Evolutionary conservation across 2,329 filamentous ascomycete species (phyloP).

Genomic region (Beauveria bassiana): DNA sequence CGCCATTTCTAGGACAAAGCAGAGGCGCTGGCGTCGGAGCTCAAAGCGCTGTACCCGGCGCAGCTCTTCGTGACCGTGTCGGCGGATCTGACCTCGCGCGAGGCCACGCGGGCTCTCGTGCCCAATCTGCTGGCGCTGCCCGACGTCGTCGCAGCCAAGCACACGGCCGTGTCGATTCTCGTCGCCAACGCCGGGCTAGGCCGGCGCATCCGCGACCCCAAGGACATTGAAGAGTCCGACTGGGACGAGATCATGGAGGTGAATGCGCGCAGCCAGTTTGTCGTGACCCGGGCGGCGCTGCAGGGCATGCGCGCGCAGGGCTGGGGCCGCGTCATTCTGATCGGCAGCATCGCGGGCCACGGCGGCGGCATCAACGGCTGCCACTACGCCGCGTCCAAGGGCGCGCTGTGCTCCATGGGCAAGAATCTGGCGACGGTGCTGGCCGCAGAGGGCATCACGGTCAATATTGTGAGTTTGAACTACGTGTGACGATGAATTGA

Average conservation of each 20-base stretch:
- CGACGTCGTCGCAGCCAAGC: slow-evolving; percentile 15
- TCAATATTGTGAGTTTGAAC: slow-evolving; percentile 37
- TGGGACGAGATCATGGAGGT: slow-evolving; percentile 56
- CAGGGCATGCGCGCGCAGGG: slow-evolving; percentile 50
- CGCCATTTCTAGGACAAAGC: slow-evolving; percentile 21
- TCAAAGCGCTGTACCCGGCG: slow-evolving; percentile 17
- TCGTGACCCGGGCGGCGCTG: slow-evolving; percentile 52
- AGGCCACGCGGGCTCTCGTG: slow-evolving; percentile 18
- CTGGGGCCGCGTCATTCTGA: slow-evolving; percentile 58
- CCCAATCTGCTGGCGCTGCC: slow-evolving; percentile 14
- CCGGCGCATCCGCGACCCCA: slow-evolving; percentile 46
- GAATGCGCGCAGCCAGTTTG: slow-evolving; percentile 54
- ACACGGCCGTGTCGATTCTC: slow-evolving; percentile 40
- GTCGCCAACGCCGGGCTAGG: slow-evolving; percentile 61
- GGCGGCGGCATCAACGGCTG: slow-evolving; percentile 59
- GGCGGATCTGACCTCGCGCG: slow-evolving; percentile 23
- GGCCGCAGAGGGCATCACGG: slow-evolving; percentile 53
- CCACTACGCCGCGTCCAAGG: slow-evolving; percentile 53
- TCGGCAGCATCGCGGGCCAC: slow-evolving; percentile 55
- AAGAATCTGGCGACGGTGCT: slow-evolving; percentile 53
- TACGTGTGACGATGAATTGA: background rate
- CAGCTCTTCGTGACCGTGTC: slow-evolving; percentile 21
- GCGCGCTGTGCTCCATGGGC: slow-evolving; percentile 52
- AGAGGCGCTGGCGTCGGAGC: slow-evolving; percentile 21
- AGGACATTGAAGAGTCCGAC: slow-evolving; percentile 55